Evolutionary conservation across 805 yeast genomes (phyloP).

Genomic region (Zygoascus tannicola): DNA sequence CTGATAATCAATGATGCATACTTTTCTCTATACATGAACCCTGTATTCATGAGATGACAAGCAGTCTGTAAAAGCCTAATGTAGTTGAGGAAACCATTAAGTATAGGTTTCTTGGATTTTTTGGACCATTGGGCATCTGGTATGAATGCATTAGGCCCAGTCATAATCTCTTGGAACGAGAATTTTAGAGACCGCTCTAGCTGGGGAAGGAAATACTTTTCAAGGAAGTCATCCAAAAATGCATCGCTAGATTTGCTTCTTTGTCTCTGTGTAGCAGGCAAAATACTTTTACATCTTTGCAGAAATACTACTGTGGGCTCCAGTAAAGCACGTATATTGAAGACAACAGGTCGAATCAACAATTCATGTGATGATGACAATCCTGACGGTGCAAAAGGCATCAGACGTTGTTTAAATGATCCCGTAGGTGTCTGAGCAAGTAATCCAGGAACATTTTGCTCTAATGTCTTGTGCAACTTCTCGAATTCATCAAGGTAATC

Average conservation of each 20-base stretch:
- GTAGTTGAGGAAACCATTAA: conserved; percentile 38
- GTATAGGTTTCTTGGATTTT: conserved; percentile 26
- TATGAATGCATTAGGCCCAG: conserved; percentile 32
- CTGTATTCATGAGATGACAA: conserved; percentile 50
- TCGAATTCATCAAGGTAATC: conserved; percentile 24
- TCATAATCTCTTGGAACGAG: conserved; percentile 42
- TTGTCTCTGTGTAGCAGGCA: conserved; percentile 23
- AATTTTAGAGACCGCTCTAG: conserved; percentile 46
- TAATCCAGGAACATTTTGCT: conserved; percentile 67
- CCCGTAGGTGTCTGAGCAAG: conserved; percentile 26
- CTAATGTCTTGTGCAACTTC: conserved; percentile 38
- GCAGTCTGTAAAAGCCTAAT: conserved; percentile 38
- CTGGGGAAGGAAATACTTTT: conserved; percentile 50
- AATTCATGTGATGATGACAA: conserved; percentile 50
- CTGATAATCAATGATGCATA: conserved; percentile 35
- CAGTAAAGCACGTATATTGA: conserved; percentile 69
- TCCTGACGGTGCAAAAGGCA: conserved; percentile 40
- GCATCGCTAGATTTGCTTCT: conserved; percentile 16
- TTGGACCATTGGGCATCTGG: conserved; percentile 24
- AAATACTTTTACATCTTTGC: conserved; percentile 43
- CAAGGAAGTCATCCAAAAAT: conserved; percentile 58
- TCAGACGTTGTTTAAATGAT: conserved; percentile 6
- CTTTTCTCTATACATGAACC: conserved; percentile 47
- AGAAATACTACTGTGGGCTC: conserved; percentile 65
- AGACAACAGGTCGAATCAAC: conserved; percentile 58